Base-by-base conservation (phyloP, 805 yeast species). In the Ogataea paradorogensis region DNA sequence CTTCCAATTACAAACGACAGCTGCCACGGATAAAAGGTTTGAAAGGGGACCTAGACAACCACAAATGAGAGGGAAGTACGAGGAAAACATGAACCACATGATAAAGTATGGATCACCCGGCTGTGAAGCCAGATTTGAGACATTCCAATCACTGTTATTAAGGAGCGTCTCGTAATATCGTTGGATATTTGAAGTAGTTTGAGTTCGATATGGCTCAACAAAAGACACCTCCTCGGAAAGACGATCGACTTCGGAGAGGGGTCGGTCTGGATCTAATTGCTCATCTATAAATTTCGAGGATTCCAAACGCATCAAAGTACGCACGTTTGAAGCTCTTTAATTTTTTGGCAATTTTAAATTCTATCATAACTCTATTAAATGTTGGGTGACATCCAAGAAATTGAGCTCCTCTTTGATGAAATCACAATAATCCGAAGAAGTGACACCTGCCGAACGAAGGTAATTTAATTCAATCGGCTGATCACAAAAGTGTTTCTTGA, bases 41-140 rank as follows among this genome's bases (percentile, higher is more conserved):
- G 91, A 80, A 20, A 87, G 51, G 0, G 95, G 95, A 0, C 93
- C 95, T 26, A 81, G 52, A 49, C 91, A 84, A 5, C 91, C 88
- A 1, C 90, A 80, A 7, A 82, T 56, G 18, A 87, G 70, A 0
- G 96, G 96, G 47, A 86, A 72, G 49, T 80, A 80, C 2, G 83
- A 73, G 3, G 90, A 79, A 0, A 82, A 60, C 10, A 73, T 52
- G 48, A 82, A 83, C 93, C 95, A 86, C 25, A 58, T 18, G 5
- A 55, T 36, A 28, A 62, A 63, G 14, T 43, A 15, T 1, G 34
- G 27, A n/a, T 62, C 65, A 7, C 67, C 67, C 1, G 67, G 67
- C 30, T 55, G 51, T 5, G 58, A 58, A 21, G 53, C 50, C 14
- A 63, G 48, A 23, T 53, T 51, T 2, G 58, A 51, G 11, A 60